Evolutionary conservation across 2,329 filamentous ascomycete genomes (phyloP), one percentile per base, ranked within the genome.

Genomic region (Zarea fungicola): DNA sequence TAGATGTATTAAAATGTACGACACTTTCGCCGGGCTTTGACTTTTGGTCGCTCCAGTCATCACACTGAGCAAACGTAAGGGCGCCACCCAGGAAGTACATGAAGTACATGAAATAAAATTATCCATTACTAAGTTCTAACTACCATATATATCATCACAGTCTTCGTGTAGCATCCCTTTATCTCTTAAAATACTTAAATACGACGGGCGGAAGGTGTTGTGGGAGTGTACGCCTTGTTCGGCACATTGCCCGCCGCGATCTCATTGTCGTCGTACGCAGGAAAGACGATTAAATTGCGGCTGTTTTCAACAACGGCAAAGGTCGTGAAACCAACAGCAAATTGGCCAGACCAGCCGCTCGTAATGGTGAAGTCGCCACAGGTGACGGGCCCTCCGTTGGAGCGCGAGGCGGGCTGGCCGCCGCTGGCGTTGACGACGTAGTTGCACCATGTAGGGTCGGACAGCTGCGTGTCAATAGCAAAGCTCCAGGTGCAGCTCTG

Each of bases 261-360:
- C 64, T 78, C 67, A 44, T 64, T 66, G 56, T 81, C 78, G 56
- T 69, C 75, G 60, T 80, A 81, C 34, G 72, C 67, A 25, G 77
- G 76, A 64, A 66, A 81, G 52, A 70, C 60, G 49, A 80, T 80
- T 53, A 69, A 64, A 41, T 62, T 63, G 55, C 66, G 60, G 44
- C 55, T 54, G 54, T 66, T 63, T 62, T 77, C 65, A 40, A 72
- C 68, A 46, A 81, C 71, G 18, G 72, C 66, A 23, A 80, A 63
- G 19, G 73, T 77, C 21, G 76, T 80, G 68, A 80, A 81, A 55
- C 75, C 71, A 11, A 63, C 50, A 42, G 76, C 78, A 54, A 80
- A 81, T 57, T 78, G 71, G 59, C 69, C 76, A 60, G 71, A 76
- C 77, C 77, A 81, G 65, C 74, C 73, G 2, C 72, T 72, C 43